phyloP scores from a whole-genome alignment of 192 early-diverging fungal species.

The Entomortierella parvispora region DNA sequence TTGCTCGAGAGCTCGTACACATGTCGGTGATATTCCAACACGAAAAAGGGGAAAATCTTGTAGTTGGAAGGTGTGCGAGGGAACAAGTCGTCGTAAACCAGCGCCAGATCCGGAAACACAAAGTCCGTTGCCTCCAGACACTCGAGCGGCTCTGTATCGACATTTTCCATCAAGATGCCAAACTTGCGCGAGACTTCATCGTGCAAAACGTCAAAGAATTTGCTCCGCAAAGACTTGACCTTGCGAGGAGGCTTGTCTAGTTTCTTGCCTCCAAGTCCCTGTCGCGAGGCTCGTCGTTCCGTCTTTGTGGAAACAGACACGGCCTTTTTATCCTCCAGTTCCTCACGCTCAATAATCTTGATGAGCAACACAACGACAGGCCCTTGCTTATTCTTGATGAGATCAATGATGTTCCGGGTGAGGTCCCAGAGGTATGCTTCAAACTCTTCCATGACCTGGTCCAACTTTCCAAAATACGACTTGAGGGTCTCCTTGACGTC shows the following conservation, averaged over 20 bases:
- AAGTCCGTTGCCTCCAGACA: conserved; percentile 78
- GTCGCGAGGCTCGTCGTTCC: conserved; percentile 57
- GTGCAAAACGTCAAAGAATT: conserved; percentile 80
- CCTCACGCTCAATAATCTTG: conserved; percentile 96
- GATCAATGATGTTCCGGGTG: conserved; percentile 78
- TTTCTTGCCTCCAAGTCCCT: conserved; percentile 60
- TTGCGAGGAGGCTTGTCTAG: conserved; percentile 56
- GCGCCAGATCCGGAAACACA: conserved; percentile 88
- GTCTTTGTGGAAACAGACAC: conserved; percentile 47
- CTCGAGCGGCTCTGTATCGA: conserved; percentile 67
- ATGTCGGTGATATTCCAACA: conserved; percentile 94
- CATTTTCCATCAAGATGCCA: conserved; percentile 67
- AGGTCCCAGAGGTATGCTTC: conserved; percentile 89
- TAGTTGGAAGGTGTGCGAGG: conserved; percentile 91
- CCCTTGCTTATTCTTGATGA: conserved; percentile 75
- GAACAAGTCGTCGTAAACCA: conserved; percentile 88
- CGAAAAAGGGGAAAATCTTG: conserved; percentile 95
- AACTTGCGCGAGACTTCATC: conserved; percentile 78
- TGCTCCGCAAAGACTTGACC: conserved; percentile 80
- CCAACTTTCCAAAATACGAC: conserved; percentile 87
- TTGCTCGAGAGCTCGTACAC: conserved; percentile 85
- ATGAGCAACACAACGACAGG: conserved; percentile 87
- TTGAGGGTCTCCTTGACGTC: conserved; percentile 89
- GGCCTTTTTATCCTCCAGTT: conserved; percentile 85
- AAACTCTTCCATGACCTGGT: conserved; percentile 84